Percentiles rank a stretch among this genome's conserved stretches.
Conservation (phyloP, 2,329 filamentous ascomycete species). For the Fusarium sp. region DNA sequence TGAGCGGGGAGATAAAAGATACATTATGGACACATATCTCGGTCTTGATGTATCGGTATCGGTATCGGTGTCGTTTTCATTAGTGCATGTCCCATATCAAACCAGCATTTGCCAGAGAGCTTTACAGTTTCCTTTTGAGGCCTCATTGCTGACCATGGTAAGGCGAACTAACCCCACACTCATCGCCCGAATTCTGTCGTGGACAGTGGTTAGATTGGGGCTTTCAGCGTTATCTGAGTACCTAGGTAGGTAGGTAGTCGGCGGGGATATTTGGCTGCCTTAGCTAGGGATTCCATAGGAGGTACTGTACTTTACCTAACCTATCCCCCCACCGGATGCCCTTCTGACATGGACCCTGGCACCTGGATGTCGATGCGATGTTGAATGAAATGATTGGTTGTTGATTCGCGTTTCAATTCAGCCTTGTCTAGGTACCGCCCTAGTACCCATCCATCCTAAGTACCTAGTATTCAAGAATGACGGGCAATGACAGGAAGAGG, state of each 20-base stretch:
- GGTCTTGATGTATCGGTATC: not conserved
- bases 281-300: not conserved
- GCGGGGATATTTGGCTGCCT: conserved; percentile 13
- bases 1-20: not conserved
- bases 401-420: conserved; percentile 35
- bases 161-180: conserved; percentile 42
- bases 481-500: conserved; percentile 7
- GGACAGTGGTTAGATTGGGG: conserved; percentile 10
- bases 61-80: not conserved
- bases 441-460: not conserved
- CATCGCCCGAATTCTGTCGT: conserved; percentile 32
- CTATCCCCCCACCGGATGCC: conserved; percentile 32
- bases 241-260: not conserved
- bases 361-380: not conserved
- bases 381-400: conserved; percentile 28
- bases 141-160: conserved; percentile 29
- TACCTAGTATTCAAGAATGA: not conserved
- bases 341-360: conserved; percentile 4
- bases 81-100: not conserved
- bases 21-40: not conserved
- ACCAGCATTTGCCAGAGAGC: not conserved
- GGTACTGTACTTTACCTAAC: not conserved
- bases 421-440: conserved; percentile 33
- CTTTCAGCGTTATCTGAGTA: conserved; percentile 10
- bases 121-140: conserved; percentile 26